Evolutionary conservation across 108 stramenopile species (phyloP), one percentile per base, ranked within the genome.

Genomic region (Cyclotella baltica): DNA sequence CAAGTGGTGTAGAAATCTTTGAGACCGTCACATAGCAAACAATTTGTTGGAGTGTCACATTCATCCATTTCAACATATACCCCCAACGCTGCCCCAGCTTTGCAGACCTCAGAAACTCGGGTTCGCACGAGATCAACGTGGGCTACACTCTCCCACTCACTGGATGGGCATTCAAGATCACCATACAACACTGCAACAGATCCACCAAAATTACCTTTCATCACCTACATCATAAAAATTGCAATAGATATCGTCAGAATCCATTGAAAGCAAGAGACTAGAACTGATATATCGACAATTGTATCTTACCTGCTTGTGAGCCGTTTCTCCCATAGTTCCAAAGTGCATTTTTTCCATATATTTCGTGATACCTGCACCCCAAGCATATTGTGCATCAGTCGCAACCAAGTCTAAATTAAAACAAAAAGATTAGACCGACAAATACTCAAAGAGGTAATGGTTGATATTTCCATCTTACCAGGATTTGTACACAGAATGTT

Each of bases 281-380:
- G n/a, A n/a, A n/a, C n/a, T n/a, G n/a, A n/a, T n/a, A n/a, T n/a
- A n/a, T n/a, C n/a, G n/a, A n/a, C n/a, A n/a, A n/a, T n/a, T n/a
- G n/a, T n/a, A n/a, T n/a, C n/a, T n/a, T n/a, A n/a, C n/a, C 30
- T 83, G 76, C 34, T 73, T 77, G 67, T 83, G 83, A 2, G 83
- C 83, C 4, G 83, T 83, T 22, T 75, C 52, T 8, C 76, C 83
- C 18, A 58, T 61, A 0, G 76, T 73, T 4, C 76, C 83, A 63
- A 67, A 73, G 19, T 69, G 59, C 76, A 77, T 69, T 29, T 83
- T 69, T 48, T 83, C 83, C 83, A 83, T 83, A 63, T 71, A 83
- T 40, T 83, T 83, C 55, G 46, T 62, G 20, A 83, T 77, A 8
- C 76, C 83, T 11, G 62, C 65, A 29, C 67, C 71, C 83, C 83